Conservation (phyloP, 108 stramenopile species). For the Cyclotella kingstonii region DNA sequence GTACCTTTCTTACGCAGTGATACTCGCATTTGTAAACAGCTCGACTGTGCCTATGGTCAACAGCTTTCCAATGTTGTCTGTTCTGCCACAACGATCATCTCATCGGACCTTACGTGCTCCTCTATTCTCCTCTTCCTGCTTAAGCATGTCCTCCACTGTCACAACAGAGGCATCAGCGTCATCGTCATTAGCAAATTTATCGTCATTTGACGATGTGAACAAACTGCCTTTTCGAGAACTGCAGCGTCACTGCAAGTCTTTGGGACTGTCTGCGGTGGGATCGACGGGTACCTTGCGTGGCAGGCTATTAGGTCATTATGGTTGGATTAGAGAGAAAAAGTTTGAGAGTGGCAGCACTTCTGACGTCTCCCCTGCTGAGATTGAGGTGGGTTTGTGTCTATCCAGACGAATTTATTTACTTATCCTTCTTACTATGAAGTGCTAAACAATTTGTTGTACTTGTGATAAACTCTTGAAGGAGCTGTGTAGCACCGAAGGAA, state of each 20-base stretch:
- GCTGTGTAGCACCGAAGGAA: conserved; percentile 48
- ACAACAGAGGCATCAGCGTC: too few species aligned
- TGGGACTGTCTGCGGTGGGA: conserved; percentile 59
- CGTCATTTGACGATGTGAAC: conserved; percentile 25
- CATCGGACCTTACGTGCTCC: neutral
- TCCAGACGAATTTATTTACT: neutral
- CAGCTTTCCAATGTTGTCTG: too few species aligned
- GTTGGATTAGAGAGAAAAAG: conserved; percentile 28
- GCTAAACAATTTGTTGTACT: neutral
- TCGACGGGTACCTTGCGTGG: conserved; percentile 61
- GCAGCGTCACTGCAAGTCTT: conserved; percentile 54
- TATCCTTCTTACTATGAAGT: neutral
- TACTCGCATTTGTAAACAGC: too few species aligned
- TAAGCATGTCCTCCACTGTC: neutral
- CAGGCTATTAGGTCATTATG: conserved; percentile 56
- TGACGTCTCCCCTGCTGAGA: conserved; percentile 27
- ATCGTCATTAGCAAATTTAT: neutral
- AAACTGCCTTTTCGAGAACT: conserved; percentile 68
- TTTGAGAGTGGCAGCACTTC: conserved; percentile 25
- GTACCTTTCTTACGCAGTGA: too few species aligned
- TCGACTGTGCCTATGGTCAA: too few species aligned
- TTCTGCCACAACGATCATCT: too few species aligned
- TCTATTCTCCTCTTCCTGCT: neutral
- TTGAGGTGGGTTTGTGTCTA: conserved; percentile 19
- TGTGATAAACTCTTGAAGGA: conserved; percentile 11